phyloP scores from a whole-genome alignment of 306 rosid genomes.

The Corylus americana region DNA sequence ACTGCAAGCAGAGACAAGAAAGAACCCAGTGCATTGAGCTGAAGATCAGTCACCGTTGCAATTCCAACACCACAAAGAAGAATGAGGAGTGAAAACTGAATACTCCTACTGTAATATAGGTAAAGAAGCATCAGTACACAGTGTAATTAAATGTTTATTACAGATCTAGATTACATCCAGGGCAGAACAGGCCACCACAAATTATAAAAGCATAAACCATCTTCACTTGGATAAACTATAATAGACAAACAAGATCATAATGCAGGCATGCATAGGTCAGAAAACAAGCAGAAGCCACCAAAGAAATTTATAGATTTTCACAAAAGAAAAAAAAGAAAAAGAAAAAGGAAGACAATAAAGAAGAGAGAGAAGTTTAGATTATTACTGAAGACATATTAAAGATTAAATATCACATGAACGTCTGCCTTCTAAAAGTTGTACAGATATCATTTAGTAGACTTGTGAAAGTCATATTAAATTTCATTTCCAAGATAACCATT shows the following conservation, averaged over 20 bases:
- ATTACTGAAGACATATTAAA: not conserved
- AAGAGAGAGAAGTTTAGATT: not conserved
- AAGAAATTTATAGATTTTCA: not conserved
- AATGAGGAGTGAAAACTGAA: conserved; percentile 70
- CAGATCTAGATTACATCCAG: not conserved
- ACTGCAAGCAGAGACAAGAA: conserved; percentile 81
- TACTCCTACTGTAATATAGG: conserved; percentile 41
- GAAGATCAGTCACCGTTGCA: conserved; percentile 92
- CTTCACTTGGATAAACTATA: not conserved
- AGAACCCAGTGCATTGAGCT: conserved; percentile 84
- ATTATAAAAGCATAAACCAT: not conserved
- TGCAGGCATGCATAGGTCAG: not conserved
- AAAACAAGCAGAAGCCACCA: not conserved
- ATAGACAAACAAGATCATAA: not conserved
- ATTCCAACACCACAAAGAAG: conserved; percentile 95
- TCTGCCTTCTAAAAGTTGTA: not conserved
- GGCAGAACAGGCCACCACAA: not conserved
- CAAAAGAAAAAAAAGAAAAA: not conserved
- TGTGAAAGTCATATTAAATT: not conserved
- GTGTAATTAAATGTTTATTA: not conserved
- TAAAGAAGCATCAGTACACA: conserved; percentile 19
- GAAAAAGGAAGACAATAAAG: not conserved
- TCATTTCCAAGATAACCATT: not conserved
- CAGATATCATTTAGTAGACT: not conserved
- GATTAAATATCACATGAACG: not conserved